Conservation (phyloP, 202 grass and related monocot species). For the Schoenoplectus triqueter region DNA sequence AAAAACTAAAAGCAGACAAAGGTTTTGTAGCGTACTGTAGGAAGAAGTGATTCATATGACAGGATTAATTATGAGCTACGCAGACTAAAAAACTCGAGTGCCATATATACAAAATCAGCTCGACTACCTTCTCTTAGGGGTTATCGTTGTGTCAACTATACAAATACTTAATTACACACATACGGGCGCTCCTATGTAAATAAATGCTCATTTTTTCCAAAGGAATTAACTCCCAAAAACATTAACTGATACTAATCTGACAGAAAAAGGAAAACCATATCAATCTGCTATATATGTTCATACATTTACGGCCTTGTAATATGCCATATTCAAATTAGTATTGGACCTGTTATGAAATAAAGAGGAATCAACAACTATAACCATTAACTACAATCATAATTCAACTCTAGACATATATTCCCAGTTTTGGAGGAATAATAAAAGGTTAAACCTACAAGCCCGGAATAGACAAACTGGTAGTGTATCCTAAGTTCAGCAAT, state of each 20-base stretch:
- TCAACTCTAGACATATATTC: not conserved
- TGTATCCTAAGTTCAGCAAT: not conserved
- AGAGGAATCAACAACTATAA: not conserved
- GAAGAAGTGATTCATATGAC: not conserved
- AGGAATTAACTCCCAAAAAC: not conserved
- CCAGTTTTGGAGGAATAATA: not conserved
- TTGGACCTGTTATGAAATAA: not conserved
- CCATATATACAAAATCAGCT: not conserved
- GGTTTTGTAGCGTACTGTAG: not conserved
- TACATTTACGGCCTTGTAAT: not conserved
- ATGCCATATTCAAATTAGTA: not conserved
- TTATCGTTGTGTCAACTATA: not conserved
- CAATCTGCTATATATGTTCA: not conserved
- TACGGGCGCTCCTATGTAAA: not conserved
- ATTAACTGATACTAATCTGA: not conserved
- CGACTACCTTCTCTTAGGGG: not conserved
- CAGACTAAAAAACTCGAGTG: not conserved
- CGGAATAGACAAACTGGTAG: not conserved
- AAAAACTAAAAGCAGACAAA: not conserved
- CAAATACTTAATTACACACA: not conserved
- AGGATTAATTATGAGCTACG: not conserved
- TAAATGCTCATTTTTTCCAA: not conserved
- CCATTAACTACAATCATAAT: not conserved
- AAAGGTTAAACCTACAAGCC: not conserved
- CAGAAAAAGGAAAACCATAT: not conserved